phyloP scores from a whole-genome alignment of 2,329 filamentous ascomycete species.

The Cadophora gregata region DNA sequence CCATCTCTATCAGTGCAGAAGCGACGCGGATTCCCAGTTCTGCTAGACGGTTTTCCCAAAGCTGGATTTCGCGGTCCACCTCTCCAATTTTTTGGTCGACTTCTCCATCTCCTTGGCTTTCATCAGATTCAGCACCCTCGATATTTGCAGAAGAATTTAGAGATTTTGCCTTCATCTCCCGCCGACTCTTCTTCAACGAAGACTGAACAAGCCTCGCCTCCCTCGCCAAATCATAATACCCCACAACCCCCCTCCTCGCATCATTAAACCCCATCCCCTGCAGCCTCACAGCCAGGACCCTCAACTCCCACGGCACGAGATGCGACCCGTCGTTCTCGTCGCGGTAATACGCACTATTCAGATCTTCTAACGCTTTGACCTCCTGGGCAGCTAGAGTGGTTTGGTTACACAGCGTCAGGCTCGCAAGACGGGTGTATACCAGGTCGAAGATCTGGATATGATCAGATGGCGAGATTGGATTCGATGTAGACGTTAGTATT shows the following conservation, averaged over 20 bases:
- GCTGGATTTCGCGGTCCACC: constrained; percentile 51
- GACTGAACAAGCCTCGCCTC: constrained; percentile 72
- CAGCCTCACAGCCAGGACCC: constrained; percentile 81
- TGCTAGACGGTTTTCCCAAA: constrained; percentile 75
- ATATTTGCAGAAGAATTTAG: neutral
- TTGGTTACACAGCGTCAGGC: constrained; percentile 79
- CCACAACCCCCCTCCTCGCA: constrained; percentile 82
- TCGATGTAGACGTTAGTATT: constrained; percentile 59
- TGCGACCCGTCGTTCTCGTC: constrained; percentile 61
- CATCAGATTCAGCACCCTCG: neutral
- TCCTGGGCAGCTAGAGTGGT: constrained; percentile 72
- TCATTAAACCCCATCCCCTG: constrained; percentile 89
- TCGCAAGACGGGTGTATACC: constrained; percentile 81
- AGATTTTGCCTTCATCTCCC: neutral
- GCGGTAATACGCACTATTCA: constrained; percentile 61
- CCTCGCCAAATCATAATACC: constrained; percentile 84
- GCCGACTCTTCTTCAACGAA: constrained; percentile 48
- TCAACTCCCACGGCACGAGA: constrained; percentile 85
- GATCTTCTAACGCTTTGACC: constrained; percentile 66
- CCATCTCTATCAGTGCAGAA: constrained; percentile 80
- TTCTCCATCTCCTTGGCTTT: neutral
- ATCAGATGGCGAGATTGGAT: constrained; percentile 52
- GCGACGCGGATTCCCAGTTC: constrained; percentile 76
- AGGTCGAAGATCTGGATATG: constrained; percentile 73
- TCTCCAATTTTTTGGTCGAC: neutral